These are phyloP conservation scores for Gloeophyllum trabeum DNA, from an alignment of 768 basidiomycete species.

Conservation along the genomic window DNA sequence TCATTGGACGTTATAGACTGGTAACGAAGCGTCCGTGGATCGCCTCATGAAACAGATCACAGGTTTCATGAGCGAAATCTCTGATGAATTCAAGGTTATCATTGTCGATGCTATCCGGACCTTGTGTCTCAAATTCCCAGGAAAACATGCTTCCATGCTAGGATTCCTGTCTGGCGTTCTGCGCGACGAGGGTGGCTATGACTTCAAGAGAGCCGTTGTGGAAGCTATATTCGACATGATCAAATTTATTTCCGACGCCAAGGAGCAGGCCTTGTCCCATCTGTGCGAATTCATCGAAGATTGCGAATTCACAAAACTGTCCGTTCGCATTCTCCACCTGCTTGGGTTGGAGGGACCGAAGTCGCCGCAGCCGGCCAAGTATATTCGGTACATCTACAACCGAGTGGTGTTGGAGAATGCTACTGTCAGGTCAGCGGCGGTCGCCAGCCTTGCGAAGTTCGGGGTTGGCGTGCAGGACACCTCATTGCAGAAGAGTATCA, in stretches of 20 bases:
- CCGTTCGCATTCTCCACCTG: constrained; percentile 90
- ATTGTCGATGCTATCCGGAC: constrained; percentile 98
- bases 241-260: constrained; percentile 91
- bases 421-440: constrained; percentile 93
- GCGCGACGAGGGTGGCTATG: constrained; percentile 97
- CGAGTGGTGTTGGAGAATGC: constrained; percentile 98
- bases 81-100: constrained; percentile 99
- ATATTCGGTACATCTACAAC: constrained; percentile 99
- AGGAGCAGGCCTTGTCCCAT: constrained; percentile 95
- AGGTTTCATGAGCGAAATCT: constrained; percentile 98
- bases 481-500: constrained; percentile 73
- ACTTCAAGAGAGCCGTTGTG: constrained; percentile 98
- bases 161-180: constrained; percentile 94
- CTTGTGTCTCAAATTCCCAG: constrained; percentile 96
- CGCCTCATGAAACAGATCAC: constrained; percentile 99
- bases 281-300: constrained; percentile 99
- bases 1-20: constrained; percentile 49
- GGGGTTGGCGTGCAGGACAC: constrained; percentile 81
- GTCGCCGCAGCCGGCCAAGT: constrained; percentile 93
- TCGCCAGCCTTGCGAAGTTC: constrained; percentile 91
- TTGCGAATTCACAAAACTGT: constrained; percentile 98
- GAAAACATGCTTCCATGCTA: constrained; percentile 95
- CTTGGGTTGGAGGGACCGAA: constrained; percentile 95
- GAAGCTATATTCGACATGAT: constrained; percentile 99
- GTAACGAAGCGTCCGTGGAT: constrained; percentile 98